Evolutionary conservation across 495 filamentous ascomycete species (phyloP), one percentile per base, ranked within the genome.

Genomic region (Lasiosphaeris hirsuta): DNA sequence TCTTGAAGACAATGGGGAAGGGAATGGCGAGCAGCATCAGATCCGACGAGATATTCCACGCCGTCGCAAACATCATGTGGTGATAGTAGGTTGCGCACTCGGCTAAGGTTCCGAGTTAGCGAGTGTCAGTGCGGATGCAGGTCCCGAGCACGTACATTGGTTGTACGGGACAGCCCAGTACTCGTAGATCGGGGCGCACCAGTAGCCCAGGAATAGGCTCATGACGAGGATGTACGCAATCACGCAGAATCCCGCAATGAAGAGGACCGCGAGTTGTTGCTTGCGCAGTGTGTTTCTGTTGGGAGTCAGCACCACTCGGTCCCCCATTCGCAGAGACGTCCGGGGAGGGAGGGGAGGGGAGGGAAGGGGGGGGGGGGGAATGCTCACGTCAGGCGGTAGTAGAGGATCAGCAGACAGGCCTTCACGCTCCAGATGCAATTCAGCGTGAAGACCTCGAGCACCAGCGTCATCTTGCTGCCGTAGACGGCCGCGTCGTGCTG

Each of bases 31-130:
- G 69, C 65, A 81, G 77, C 56, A 75, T 61, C 2, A 79, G 1
- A 58, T 81, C 79, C 7, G 77, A 78, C 47, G 66, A 69, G 50
- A 82, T 76, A 56, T 82, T 81, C 67, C 81, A 79, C 51, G 62
- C 61, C 1, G 65, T 73, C 48, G 80, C 68, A 17, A 73, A 63
- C 51, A 82, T 78, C 11, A 69, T 68, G 59, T 77, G 79, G 60
- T 75, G 65, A 50, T 74, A 59, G 18, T 75, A 76, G 0, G 77
- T 78, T 10, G 74, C 70, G 58, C 79, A 82, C 72, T 59, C 1
- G 69, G 68, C 47, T 75, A 67, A n/a, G 4, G 33, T 3, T 23
- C 13, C 13, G 18, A n/a, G 35, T 57, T 45, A 47, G 53, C 10
- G 4, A 46, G 23, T 4, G n/a, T 9, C 15, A 42, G 7, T n/a